Evolutionary conservation across 2,329 filamentous ascomycete species (phyloP).

Genomic region (Ophiocordyceps robertsii): DNA sequence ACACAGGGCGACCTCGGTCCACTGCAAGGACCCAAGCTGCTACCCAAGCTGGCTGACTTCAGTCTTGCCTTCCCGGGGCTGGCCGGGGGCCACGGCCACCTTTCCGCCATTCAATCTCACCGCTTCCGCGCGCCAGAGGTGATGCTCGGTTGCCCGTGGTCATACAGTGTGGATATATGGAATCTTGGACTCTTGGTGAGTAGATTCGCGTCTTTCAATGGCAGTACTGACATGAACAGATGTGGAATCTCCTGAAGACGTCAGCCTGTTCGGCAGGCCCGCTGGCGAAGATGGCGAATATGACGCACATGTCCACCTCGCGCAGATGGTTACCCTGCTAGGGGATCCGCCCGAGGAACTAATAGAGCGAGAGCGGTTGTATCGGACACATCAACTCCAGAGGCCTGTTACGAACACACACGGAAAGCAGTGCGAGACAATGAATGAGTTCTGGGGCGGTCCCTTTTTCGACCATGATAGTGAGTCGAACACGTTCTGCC

Average conservation of each 20-base stretch:
- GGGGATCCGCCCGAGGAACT: constrained; percentile 6
- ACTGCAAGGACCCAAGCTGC: constrained; percentile 2
- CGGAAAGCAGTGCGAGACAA: constrained; percentile 5
- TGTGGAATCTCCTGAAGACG: constrained; percentile 12
- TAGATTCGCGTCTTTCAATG: neutral
- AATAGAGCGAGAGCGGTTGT: constrained; percentile 6
- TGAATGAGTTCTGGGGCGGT: constrained; percentile 10
- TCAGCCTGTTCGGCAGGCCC: constrained; percentile 6
- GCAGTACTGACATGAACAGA: constrained; percentile 5
- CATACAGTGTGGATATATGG: constrained; percentile 9
- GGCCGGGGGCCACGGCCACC: constrained; percentile 1
- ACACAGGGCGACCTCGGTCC: constrained; percentile 7
- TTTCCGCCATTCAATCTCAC: constrained; percentile 9
- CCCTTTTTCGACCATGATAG: constrained; percentile 7
- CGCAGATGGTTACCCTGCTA: constrained; percentile 7
- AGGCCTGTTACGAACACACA: neutral
- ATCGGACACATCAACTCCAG: constrained; percentile 3
- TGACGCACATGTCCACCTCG: constrained; percentile 10
- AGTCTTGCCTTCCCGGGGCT: constrained; percentile 6
- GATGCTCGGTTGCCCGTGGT: constrained; percentile 9
- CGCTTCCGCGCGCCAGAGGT: constrained; percentile 11
- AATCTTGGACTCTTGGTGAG: constrained; percentile 9
- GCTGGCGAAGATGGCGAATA: constrained; percentile 9
- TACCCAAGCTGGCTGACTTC: constrained; percentile 9
- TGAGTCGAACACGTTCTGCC: too few species aligned